Conservation (phyloP, 2,329 filamentous ascomycete genomes). For the Trichophyton verrucosum region DNA sequence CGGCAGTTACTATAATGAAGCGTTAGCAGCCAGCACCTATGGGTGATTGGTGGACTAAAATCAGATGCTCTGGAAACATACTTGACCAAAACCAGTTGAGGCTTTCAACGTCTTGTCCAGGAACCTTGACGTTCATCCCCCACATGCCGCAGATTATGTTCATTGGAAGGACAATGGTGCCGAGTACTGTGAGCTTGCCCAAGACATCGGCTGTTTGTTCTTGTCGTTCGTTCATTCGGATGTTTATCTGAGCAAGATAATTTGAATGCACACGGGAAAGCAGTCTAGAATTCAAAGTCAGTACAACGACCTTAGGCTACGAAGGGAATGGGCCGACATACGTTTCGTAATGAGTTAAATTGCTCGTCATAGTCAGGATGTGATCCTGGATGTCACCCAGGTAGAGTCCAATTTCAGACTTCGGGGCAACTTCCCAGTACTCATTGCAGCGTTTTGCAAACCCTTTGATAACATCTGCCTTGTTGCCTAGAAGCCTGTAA, state of each 20-base stretch:
- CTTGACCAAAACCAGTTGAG: conserved; percentile 60
- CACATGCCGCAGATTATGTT: conserved; percentile 97
- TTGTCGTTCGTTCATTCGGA: conserved; percentile 94
- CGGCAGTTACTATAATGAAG: conserved; percentile 47
- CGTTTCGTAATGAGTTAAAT: conserved; percentile 93
- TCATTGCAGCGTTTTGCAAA: conserved; percentile 98
- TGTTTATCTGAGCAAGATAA: conserved; percentile 98
- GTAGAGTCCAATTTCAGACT: conserved; percentile 94
- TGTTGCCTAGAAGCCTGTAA: conserved; percentile 85
- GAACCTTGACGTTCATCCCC: conserved; percentile 98
- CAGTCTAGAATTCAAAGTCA: conserved; percentile 44
- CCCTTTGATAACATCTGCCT: conserved; percentile 97
- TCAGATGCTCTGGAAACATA: conserved; percentile 30
- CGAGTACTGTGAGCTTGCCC: conserved; percentile 85
- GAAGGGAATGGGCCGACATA: conserved; percentile 35
- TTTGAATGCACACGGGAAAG: conserved; percentile 85
- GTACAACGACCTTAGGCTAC: conserved; percentile 8
- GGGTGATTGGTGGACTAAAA: conserved; percentile 1
- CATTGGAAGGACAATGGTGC: conserved; percentile 95
- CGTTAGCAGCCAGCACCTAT: conserved; percentile 16
- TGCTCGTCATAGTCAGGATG: conserved; percentile 97
- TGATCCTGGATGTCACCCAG: conserved; percentile 98
- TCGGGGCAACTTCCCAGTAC: conserved; percentile 89
- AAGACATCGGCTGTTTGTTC: conserved; percentile 92
- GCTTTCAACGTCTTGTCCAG: conserved; percentile 74